phyloP scores from a whole-genome alignment of 116 monocot genomes.

The Iris pallida region DNA sequence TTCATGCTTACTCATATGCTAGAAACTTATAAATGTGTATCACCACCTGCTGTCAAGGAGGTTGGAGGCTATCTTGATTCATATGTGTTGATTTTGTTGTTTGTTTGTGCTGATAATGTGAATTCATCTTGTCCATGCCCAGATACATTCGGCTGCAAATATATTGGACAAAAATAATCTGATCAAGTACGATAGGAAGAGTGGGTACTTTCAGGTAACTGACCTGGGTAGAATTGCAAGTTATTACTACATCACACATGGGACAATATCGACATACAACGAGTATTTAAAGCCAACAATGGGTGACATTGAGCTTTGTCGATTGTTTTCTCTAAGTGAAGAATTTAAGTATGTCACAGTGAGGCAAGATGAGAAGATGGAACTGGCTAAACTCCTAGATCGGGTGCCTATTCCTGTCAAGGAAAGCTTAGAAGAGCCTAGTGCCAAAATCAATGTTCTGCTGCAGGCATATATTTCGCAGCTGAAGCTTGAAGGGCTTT shows the following conservation, averaged over 20 bases:
- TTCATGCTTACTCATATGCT: too few relatives aligned
- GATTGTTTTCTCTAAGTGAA: slow-evolving; percentile 92
- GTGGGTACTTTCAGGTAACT: slow-evolving; percentile 95
- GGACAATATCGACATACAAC: slow-evolving; percentile 87
- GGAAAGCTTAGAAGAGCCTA: slow-evolving; percentile 95
- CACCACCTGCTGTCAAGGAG: too few relatives aligned
- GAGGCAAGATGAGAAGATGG: slow-evolving; percentile 96
- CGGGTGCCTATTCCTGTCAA: slow-evolving; percentile 98
- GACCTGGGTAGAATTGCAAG: slow-evolving; percentile 95
- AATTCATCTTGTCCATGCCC: slow-evolving; percentile 12
- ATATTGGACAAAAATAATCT: slow-evolving; percentile 89
- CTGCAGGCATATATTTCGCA: slow-evolving; percentile 92
- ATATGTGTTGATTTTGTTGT: neutral
- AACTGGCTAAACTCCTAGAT: slow-evolving; percentile 91
- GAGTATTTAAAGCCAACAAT: slow-evolving; percentile 96
- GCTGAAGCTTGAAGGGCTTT: slow-evolving; percentile 91
- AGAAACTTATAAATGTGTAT: too few relatives aligned
- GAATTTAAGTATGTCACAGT: slow-evolving; percentile 93
- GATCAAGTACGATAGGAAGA: slow-evolving; percentile 90
- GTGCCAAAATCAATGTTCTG: slow-evolving; percentile 98
- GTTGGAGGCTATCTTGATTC: too few relatives aligned
- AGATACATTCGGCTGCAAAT: slow-evolving; percentile 95
- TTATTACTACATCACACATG: slow-evolving; percentile 96
- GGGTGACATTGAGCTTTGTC: slow-evolving; percentile 93
- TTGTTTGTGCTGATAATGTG: neutral